Conservation (phyloP, 768 basidiomycete species). For the Dacryopinax spathularia region DNA sequence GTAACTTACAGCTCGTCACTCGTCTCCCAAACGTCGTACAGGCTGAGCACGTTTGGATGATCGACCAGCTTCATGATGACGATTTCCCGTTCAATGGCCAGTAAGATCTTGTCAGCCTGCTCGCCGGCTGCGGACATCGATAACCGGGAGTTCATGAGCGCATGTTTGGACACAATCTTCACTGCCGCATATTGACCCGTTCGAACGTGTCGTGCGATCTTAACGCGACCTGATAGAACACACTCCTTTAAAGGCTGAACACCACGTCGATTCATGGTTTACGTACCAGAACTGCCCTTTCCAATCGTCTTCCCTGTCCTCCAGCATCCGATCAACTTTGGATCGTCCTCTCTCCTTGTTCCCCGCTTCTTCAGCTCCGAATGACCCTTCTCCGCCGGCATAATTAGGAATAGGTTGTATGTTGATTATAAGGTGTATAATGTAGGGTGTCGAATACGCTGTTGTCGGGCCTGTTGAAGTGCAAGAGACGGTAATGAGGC, state of each 20-base stretch:
- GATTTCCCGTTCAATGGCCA: slow-evolving; percentile 83
- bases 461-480: not conserved
- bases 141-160: slow-evolving; percentile 47
- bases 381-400: slow-evolving; percentile 2
- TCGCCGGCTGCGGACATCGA: slow-evolving; percentile 57
- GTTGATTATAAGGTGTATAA: slow-evolving; percentile 2
- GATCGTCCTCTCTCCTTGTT: not conserved
- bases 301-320: slow-evolving; percentile 76
- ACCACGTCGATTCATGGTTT: not conserved
- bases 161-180: slow-evolving; percentile 79
- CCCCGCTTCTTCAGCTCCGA: slow-evolving; percentile 3
- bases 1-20: slow-evolving; percentile 56
- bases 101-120: slow-evolving; percentile 59
- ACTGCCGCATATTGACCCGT: slow-evolving; percentile 83
- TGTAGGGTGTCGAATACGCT: not conserved
- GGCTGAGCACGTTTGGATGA: slow-evolving; percentile 84
- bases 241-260: not conserved
- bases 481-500: not conserved
- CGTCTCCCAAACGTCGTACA: slow-evolving; percentile 97
- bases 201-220: slow-evolving; percentile 74
- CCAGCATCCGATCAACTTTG: slow-evolving; percentile 54
- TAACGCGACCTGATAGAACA: slow-evolving; percentile 55
- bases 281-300: slow-evolving; percentile 59
- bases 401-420: not conserved
- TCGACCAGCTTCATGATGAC: slow-evolving; percentile 96